Conservation (phyloP, 495 filamentous ascomycete genomes). For the Aspergillus panamensis region DNA sequence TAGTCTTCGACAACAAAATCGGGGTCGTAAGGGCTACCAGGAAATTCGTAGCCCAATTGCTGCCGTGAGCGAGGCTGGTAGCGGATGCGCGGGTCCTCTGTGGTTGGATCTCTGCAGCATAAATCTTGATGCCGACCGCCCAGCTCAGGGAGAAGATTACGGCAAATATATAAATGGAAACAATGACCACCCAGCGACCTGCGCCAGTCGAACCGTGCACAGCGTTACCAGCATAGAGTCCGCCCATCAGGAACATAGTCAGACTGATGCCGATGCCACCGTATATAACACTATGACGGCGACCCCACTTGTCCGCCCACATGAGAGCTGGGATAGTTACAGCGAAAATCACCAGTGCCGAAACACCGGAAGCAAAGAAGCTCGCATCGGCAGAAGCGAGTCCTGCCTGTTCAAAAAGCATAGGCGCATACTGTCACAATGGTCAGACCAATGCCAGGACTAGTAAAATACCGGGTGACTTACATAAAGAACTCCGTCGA, state of each 20-base stretch:
- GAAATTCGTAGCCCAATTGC: constrained; percentile 57
- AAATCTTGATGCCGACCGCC: constrained; percentile 54
- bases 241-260: constrained; percentile 49
- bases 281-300: constrained; percentile 50
- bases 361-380: constrained; percentile 55
- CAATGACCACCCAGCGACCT: constrained; percentile 51
- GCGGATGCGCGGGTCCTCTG: constrained; percentile 51
- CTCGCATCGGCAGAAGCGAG: constrained; percentile 45
- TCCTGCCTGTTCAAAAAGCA: constrained; percentile 53
- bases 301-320: constrained; percentile 58
- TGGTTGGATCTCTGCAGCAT: constrained; percentile 55
- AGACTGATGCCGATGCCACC: constrained; percentile 51
- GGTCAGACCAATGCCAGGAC: background rate
- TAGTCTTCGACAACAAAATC: constrained; percentile 53
- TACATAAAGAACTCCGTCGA: constrained; percentile 52
- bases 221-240: constrained; percentile 46
- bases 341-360: constrained; percentile 48
- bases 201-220: constrained; percentile 45
- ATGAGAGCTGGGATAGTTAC: constrained; percentile 51
- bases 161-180: constrained; percentile 38
- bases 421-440: constrained; percentile 42
- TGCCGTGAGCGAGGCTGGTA: constrained; percentile 43
- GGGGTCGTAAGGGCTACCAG: constrained; percentile 64
- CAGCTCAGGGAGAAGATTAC: constrained; percentile 46
- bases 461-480: constrained; percentile 15